A percentile compares a stretch with the other conserved stretches of the same genome.
These are phyloP conservation scores for Powellomyces hirtus DNA, from an alignment of 192 early-diverging fungal genomes.

Conservation along the genomic window DNA sequence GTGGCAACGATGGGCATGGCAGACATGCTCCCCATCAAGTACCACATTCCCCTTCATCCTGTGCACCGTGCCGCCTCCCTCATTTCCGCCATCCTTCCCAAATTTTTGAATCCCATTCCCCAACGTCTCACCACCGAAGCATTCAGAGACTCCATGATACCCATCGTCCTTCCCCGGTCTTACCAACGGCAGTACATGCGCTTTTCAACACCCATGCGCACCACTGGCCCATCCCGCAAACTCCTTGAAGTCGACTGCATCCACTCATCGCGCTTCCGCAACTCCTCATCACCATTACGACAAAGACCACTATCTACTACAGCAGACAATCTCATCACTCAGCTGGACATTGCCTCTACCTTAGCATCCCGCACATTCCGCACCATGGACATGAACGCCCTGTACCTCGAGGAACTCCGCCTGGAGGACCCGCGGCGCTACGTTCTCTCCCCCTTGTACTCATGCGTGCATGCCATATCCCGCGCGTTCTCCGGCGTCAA, in stretches of 20 bases:
- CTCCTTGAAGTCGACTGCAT: constrained; percentile 6
- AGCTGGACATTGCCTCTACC: not conserved
- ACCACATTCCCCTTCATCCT: constrained; percentile 13
- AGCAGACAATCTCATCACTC: too few relatives aligned
- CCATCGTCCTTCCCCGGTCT: constrained; percentile 24
- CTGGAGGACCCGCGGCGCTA: constrained; percentile 8
- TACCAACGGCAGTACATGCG: constrained; percentile 34
- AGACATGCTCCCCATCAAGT: constrained; percentile 28
- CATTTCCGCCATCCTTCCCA: not conserved
- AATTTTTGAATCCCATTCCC: not conserved
- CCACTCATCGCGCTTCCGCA: not conserved
- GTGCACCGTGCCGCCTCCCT: not conserved
- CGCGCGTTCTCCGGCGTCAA: not conserved
- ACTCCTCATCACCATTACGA: not conserved
- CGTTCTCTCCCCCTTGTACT: constrained; percentile 12
- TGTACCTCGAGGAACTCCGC: constrained; percentile 4
- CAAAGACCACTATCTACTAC: not conserved
- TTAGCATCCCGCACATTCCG: not conserved
- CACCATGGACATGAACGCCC: not conserved
- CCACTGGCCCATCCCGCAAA: not conserved
- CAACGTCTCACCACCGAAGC: not conserved
- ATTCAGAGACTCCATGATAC: constrained; percentile 5
- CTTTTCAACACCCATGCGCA: constrained; percentile 8
- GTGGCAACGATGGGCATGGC: constrained; percentile 20
- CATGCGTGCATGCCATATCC: not conserved